Conservation (phyloP, 345 rosid genomes). For the Salix suchowensis region DNA sequence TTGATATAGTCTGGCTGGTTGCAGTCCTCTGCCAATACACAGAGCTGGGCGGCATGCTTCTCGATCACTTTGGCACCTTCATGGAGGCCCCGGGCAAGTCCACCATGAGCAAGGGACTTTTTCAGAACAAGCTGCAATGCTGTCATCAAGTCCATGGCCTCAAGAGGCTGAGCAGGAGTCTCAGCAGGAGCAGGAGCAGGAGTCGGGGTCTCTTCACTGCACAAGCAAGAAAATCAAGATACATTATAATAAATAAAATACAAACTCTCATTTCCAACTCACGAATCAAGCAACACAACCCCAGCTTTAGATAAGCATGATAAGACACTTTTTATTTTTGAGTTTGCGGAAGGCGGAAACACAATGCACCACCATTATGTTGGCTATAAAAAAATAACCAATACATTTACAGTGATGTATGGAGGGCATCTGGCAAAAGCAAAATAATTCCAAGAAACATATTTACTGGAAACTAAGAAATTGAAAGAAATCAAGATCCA, state of each 20-base stretch:
- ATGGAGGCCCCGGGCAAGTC: conserved; percentile 70
- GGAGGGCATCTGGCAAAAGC: neutral
- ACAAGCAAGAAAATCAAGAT: neutral
- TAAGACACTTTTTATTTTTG: neutral
- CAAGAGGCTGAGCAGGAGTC: conserved; percentile 1
- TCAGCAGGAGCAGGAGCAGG: conserved; percentile 6
- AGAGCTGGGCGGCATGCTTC: conserved; percentile 67
- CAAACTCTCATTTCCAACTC: neutral
- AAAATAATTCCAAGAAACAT: neutral
- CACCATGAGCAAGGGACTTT: conserved; percentile 29
- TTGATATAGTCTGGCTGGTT: conserved; percentile 80
- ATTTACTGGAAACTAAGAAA: neutral
- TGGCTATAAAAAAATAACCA: neutral
- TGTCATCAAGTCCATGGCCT: conserved; percentile 29
- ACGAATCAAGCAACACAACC: neutral
- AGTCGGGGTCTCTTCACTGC: conserved; percentile 17
- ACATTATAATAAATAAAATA: neutral
- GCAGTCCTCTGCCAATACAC: conserved; percentile 83
- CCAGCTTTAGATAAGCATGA: neutral
- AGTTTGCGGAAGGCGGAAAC: neutral
- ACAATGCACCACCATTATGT: neutral
- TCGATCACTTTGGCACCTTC: conserved; percentile 76
- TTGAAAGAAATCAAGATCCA: neutral
- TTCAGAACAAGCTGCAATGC: conserved; percentile 25
- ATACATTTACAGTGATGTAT: neutral